Base-by-base conservation (phyloP, 179 eudicot genomes). In the Beta corolliflora region DNA sequence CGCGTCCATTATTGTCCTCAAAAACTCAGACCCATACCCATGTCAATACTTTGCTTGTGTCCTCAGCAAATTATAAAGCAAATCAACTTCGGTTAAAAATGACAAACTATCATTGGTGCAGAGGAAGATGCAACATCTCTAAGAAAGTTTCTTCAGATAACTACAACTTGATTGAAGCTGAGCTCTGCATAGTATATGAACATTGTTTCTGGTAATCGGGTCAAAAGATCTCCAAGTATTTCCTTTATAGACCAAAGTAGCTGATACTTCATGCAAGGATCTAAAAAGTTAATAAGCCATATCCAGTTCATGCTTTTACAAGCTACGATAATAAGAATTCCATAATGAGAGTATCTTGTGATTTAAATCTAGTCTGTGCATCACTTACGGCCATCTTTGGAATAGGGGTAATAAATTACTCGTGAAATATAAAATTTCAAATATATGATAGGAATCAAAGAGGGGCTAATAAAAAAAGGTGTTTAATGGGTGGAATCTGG, bases 61-160 rank as follows among this genome's bases (percentile, higher is more conserved):
- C 7, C 61, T 4, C 15, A 58, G 31, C 36, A n/a, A 11, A 9
- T 71, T 48, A 4, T 25, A 21, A 66, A 36, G 5, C 48, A 45
- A 31, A 2, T 66, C 72, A 68, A 44, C 72, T 2, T 31, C 31
- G 15, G 36, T 63, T 21, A 21, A 63, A 10, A 63, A 63, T 63
- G 67, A 21, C 29, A 1, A 63, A 23, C 31, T 23, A 5, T 63
- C 31, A 60, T 18, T 60, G 25, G 25, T 60, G 65, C 65, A n/a
- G 67, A 63, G 67, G 67, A 21, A 44, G 52, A 3, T 68, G 52
- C 72, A 68, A 44, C 72, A n/a, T n/a, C n/a, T n/a, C n/a, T n/a
- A n/a, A n/a, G n/a, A n/a, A n/a, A n/a, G n/a, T n/a, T n/a, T n/a
- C 16, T 68, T 41, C 52, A 7, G 16, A 41, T 44, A 1, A 31